phyloP scores from a whole-genome alignment of 495 filamentous ascomycete species.

The Endocarpon pusillum region DNA sequence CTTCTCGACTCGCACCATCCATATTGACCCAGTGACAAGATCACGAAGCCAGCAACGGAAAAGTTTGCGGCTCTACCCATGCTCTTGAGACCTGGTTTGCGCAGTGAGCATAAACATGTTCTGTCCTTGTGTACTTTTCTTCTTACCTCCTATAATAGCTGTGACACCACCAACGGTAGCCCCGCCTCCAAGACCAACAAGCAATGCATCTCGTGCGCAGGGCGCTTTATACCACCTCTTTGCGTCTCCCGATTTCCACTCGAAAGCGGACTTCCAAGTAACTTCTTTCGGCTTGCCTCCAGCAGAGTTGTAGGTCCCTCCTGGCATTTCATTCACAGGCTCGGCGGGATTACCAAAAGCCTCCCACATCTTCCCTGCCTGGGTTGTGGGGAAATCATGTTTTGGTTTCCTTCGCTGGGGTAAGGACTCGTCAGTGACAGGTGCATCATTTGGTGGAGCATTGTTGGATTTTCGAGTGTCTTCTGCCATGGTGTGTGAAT shows the following conservation, averaged over 20 bases:
- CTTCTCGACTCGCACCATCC: constrained; percentile 67
- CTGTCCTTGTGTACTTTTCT: too few species aligned
- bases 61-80: too few species aligned
- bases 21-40: constrained; percentile 46
- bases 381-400: constrained; percentile 26
- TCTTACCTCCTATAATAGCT: constrained; percentile 56
- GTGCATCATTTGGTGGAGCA: background rate
- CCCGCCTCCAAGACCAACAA: constrained; percentile 67
- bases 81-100: too few species aligned
- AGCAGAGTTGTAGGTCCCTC: constrained; percentile 27
- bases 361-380: constrained; percentile 35
- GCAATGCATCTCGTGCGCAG: constrained; percentile 64
- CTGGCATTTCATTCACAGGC: constrained; percentile 30
- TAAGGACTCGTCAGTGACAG: background rate
- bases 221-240: constrained; percentile 59
- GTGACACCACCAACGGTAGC: constrained; percentile 55
- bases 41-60: constrained; percentile 60
- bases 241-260: constrained; percentile 54
- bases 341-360: constrained; percentile 33
- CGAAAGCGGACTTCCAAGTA: constrained; percentile 44
- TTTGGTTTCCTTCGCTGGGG: constrained; percentile 18
- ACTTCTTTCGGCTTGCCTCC: constrained; percentile 28
- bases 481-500: constrained; percentile 31
- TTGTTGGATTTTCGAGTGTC: constrained; percentile 27
- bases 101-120: too few species aligned